A percentile compares a stretch with the other conserved stretches of the same genome.
Evolutionary conservation across 352 stramenopile genomes (phyloP).

Genomic region (Globisporangium yorkense): DNA sequence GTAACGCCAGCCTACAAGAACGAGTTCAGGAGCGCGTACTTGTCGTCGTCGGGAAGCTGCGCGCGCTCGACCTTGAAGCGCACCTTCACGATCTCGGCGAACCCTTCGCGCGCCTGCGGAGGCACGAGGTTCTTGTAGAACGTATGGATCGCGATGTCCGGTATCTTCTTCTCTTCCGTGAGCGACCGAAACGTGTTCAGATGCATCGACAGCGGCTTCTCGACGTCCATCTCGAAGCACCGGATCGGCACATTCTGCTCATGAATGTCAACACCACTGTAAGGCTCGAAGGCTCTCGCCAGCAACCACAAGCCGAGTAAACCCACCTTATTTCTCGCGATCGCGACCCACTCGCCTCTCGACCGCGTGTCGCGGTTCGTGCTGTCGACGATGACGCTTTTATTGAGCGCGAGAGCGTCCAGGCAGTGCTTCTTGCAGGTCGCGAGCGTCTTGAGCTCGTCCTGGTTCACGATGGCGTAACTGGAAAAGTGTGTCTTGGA

Average conservation of each 20-base stretch:
- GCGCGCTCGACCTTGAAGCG: constrained; percentile 44
- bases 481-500: constrained; percentile 30
- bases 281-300: background rate
- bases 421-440: constrained; percentile 71
- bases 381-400: constrained; percentile 82
- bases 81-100: constrained; percentile 63
- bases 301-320: background rate
- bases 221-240: constrained; percentile 74
- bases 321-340: constrained; percentile 60
- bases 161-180: constrained; percentile 67
- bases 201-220: constrained; percentile 77
- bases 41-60: constrained; percentile 23
- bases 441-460: constrained; percentile 70
- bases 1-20: constrained; percentile 40
- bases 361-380: constrained; percentile 69
- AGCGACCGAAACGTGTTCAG: constrained; percentile 81
- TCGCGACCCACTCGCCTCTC: constrained; percentile 64
- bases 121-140: constrained; percentile 80
- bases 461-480: constrained; percentile 79
- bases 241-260: constrained; percentile 47
- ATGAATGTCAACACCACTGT: background rate
- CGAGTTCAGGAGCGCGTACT: constrained; percentile 41
- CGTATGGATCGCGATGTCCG: constrained; percentile 81
- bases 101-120: constrained; percentile 68
- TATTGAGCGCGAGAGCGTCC: constrained; percentile 43